Evolutionary conservation across 2,329 filamentous ascomycete species (phyloP), one percentile per base, ranked within the genome.

Genomic region (Teratosphaeria nubilosa): DNA sequence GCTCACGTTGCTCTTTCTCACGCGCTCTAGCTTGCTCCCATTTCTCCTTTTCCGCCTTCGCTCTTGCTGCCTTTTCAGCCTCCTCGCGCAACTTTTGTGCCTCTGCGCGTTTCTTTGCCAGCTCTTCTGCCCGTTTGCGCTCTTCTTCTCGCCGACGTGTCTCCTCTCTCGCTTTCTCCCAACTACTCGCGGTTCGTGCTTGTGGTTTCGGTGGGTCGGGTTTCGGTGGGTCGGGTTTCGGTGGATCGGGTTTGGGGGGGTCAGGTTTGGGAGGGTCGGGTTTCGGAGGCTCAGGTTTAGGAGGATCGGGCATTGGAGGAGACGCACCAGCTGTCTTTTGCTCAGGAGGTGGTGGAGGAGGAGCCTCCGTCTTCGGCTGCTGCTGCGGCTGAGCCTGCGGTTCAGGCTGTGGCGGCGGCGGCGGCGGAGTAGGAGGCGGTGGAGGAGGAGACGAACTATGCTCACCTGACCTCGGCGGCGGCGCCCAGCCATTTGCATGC

Each of bases 101-200:
- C 62, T 81, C 78, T 62, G 86, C 84, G 5, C 82, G 82, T 57
- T 70, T 71, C 60, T 66, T 68, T 81, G 65, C 86, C 81, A 82
- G 82, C 62, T 82, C 79, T 62, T 87, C 84, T 2, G 82, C 83
- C 34, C 68, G 66, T 56, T 69, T 72, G 30, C 83, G 82, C 62
- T 87, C 83, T 63, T 86, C 84, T 63, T 86, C 85, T 57, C 80
- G 79, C 59, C 77, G 80, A 51, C 81, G 77, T 22, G 81, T 86
- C 63, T 88, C 85, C 66, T 88, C 86, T 56, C 85, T 77, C 3
- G 85, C 86, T 69, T 83, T 86, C 64, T 88, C 85, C 86, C 86
- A 88, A 0, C 76, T 59, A 59, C 64, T 60, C 53, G 66, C 60
- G 13, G 66, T 64, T 9, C 65, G 58, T 24, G 66, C 58, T 50